A percentile compares a stretch with the other conserved stretches of the same genome.
phyloP scores from a whole-genome alignment of 345 rosid genomes.

The Carallia brachiata region DNA sequence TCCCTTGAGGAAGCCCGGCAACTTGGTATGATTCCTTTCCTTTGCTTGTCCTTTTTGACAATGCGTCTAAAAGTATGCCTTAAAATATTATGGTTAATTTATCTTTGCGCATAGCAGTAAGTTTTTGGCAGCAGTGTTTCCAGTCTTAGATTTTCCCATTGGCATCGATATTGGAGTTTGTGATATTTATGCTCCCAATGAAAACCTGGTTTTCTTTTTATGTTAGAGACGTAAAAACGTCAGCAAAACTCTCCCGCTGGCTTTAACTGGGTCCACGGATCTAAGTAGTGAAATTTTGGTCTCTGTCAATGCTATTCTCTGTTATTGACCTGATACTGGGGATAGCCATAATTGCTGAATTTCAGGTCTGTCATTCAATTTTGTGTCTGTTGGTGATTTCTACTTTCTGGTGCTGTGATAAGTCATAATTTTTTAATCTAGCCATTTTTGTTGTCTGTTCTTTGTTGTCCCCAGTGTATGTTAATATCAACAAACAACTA shows the following conservation, averaged over 20 bases:
- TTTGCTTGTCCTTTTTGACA: neutral
- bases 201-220: too few species aligned
- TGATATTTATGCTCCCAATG: too few species aligned
- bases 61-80: neutral
- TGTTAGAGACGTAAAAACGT: too few species aligned
- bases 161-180: too few species aligned
- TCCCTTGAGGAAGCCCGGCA: conserved; percentile 94
- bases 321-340: neutral
- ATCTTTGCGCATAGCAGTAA: neutral
- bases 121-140: neutral
- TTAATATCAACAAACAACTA: too few species aligned
- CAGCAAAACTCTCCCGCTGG: too few species aligned
- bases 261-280: neutral
- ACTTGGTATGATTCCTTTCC: conserved; percentile 47
- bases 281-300: neutral
- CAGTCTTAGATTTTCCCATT: neutral
- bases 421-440: too few species aligned
- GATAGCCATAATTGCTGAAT: neutral
- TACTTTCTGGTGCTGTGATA: too few species aligned
- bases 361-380: neutral
- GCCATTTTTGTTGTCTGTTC: too few species aligned
- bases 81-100: neutral
- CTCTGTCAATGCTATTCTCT: neutral
- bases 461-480: too few species aligned
- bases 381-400: neutral